Conservation (phyloP, 148 eudicot genomes). For the Polygonum maritimum region DNA sequence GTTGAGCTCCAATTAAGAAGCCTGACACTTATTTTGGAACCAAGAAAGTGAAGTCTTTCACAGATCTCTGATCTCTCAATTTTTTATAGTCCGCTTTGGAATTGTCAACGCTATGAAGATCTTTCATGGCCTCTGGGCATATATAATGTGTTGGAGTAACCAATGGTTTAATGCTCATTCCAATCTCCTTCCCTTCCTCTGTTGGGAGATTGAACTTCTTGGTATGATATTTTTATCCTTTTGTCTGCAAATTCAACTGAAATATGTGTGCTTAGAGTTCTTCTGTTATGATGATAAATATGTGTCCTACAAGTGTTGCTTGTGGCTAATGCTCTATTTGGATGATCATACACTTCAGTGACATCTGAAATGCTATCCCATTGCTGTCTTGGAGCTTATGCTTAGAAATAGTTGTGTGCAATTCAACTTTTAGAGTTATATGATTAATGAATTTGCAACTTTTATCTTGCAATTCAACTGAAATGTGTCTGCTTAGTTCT, state of each 20-base stretch:
- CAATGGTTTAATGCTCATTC: background rate
- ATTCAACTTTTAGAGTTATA: too few relatives aligned
- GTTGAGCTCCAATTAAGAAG: background rate
- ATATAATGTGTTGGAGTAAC: constrained; percentile 17
- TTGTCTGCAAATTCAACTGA: background rate
- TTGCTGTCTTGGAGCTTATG: too few relatives aligned
- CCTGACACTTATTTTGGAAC: background rate
- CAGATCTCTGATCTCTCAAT: constrained; percentile 21
- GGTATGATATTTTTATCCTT: background rate
- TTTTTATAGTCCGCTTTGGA: constrained; percentile 22
- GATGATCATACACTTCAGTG: too few relatives aligned
- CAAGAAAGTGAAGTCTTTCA: constrained; percentile 20
- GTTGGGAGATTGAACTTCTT: constrained; percentile 7
- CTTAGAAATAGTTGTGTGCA: too few relatives aligned
- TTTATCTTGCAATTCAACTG: background rate
- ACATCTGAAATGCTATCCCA: too few relatives aligned
- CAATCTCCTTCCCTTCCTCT: constrained; percentile 2
- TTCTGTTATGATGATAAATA: too few relatives aligned
- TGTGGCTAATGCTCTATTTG: too few relatives aligned
- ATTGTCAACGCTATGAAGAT: background rate
- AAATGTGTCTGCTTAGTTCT: too few relatives aligned
- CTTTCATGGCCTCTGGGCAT: constrained; percentile 4
- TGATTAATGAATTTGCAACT: too few relatives aligned
- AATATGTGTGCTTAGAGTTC: too few relatives aligned
- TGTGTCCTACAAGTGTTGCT: too few relatives aligned